phyloP scores from a whole-genome alignment of 257 asterid genomes.

The Solanum phureja region DNA sequence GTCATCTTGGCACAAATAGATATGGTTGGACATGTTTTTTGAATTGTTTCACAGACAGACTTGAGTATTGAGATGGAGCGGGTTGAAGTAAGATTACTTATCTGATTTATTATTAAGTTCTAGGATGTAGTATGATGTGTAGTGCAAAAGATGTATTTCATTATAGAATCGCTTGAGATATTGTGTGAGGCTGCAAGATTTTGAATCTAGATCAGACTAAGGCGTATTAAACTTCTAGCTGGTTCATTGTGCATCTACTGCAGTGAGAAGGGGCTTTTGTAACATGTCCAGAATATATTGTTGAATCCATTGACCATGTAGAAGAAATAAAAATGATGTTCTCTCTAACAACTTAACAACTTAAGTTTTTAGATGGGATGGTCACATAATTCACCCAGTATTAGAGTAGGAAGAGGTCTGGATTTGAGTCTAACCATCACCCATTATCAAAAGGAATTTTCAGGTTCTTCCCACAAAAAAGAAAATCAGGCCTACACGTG shows the following conservation, averaged over 20 bases:
- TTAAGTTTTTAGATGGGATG: background rate
- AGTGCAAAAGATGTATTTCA: background rate
- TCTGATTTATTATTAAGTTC: background rate
- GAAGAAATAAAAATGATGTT: background rate
- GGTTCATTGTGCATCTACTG: background rate
- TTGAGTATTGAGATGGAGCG: background rate
- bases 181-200: background rate
- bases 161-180: background rate
- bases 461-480: background rate
- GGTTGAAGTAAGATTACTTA: background rate
- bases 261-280: background rate
- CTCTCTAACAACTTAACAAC: background rate
- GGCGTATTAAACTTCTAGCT: background rate
- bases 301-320: background rate
- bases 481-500: background rate
- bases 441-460: background rate
- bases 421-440: background rate
- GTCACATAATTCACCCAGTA: background rate
- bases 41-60: background rate
- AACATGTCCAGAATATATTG: background rate
- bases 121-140: background rate
- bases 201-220: background rate
- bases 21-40: background rate
- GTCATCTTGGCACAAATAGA: background rate
- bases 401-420: background rate